These are phyloP conservation scores for Naganishia kalamii DNA, from an alignment of 768 basidiomycete genomes.

Conservation along the genomic window DNA sequence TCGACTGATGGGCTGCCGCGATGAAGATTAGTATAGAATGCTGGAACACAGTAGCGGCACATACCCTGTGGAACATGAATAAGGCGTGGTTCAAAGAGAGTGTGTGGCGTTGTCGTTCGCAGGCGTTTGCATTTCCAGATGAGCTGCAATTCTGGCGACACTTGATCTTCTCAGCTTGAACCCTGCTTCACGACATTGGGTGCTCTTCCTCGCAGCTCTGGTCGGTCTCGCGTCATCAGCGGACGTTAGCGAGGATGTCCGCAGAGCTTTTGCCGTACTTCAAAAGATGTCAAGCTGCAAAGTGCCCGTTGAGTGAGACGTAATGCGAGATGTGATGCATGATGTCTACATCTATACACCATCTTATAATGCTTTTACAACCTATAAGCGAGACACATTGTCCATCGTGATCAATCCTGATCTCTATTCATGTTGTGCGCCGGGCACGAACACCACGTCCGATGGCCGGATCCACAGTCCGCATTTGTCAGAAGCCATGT, in stretches of 20 bases:
- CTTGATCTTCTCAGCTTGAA: too few species aligned
- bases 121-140: too few species aligned
- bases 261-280: neutral
- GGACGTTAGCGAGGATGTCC: neutral
- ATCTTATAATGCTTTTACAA: neutral
- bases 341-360: too few species aligned
- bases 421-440: neutral
- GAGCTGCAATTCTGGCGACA: too few species aligned
- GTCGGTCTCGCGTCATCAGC: neutral
- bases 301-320: too few species aligned
- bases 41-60: too few species aligned
- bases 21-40: neutral
- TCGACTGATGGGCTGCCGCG: neutral
- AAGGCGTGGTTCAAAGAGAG: too few species aligned
- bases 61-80: neutral
- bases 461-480: slow-evolving; percentile 8
- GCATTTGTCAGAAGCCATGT: neutral
- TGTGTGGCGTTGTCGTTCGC: too few species aligned
- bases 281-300: neutral
- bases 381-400: neutral
- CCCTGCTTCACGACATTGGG: too few species aligned
- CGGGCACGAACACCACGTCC: slow-evolving; percentile 7
- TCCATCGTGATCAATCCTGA: neutral
- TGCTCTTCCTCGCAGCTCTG: too few species aligned
- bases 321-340: too few species aligned